Evolutionary conservation across 2,329 filamentous ascomycete species (phyloP), one percentile per base, ranked within the genome.

Genomic region (Stachybotrys chlorohalonatus): DNA sequence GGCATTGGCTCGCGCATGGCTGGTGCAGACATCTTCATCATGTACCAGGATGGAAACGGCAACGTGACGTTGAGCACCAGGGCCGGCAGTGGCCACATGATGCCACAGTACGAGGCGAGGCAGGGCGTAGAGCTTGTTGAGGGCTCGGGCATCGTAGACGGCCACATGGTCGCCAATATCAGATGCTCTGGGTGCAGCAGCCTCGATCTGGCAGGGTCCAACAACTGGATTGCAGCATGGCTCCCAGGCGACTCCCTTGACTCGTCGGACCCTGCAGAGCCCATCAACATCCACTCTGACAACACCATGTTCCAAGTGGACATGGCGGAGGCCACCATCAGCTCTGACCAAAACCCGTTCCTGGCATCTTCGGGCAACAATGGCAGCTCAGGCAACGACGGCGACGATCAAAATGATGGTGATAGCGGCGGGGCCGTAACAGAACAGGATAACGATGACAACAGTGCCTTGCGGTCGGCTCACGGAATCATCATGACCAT

Each of bases 41-140:
- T 86, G 59, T 87, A 87, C 66, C 69, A 79, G 49, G 74, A 83
- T 58, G 80, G 81, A 56, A 59, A 61, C 4, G 78, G 78, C 57
- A 85, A 86, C 62, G 74, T 86, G 30, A 87, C 84, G 1, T 64
- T 86, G 53, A 85, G 82, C 57, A 75, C 82, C 1, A 78, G 84
- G 24, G 61, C 66, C 3, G 80, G 77, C 32, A 68, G 62, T 0
- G 73, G 74, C 7, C 72, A 85, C 58, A 58, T 65, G 42, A 67
- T 72, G 70, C 84, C 84, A 0, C 50, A 67, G 31, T 77, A 79
- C 66, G 70, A 68, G 1, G 61, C 66, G 1, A 68, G 72, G 6
- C 70, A 72, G 30, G 67, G 74, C 36, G 66, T 86, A 24, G 72
- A 77, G 42, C 72, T 87, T 5, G 74, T 87, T 2, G 75, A 69